phyloP scores from a whole-genome alignment of 1,139 yeast species.

The Debaryomycetaceae sp. region DNA sequence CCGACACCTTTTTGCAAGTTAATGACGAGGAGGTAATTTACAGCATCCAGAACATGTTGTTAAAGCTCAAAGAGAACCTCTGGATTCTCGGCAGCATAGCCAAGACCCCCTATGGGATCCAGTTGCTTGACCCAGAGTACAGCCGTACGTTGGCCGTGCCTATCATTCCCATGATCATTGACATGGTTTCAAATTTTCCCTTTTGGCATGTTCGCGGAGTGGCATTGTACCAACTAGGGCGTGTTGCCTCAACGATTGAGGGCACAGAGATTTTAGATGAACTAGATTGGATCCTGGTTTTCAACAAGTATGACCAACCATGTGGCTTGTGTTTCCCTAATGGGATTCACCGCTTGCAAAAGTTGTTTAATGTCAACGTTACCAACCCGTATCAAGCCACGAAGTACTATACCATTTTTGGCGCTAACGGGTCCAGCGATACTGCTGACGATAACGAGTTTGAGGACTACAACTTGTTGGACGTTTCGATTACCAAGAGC shows the following conservation, averaged over 20 bases:
- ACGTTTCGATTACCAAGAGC: slow-evolving; percentile 7
- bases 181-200: slow-evolving; percentile 37
- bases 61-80: slow-evolving; percentile 62
- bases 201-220: slow-evolving; percentile 69
- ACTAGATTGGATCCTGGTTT: slow-evolving; percentile 65
- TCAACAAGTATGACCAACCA: slow-evolving; percentile 50
- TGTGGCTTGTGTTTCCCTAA: slow-evolving; percentile 55
- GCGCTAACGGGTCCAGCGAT: slow-evolving; percentile 3
- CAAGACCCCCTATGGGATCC: slow-evolving; percentile 62
- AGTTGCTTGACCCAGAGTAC: slow-evolving; percentile 56
- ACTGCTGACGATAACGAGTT: slow-evolving; percentile 10
- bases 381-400: slow-evolving; percentile 31
- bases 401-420: slow-evolving; percentile 26
- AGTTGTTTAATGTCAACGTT: slow-evolving; percentile 21
- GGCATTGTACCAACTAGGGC: slow-evolving; percentile 74
- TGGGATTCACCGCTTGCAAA: slow-evolving; percentile 12
- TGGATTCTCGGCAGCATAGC: slow-evolving; percentile 91
- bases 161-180: slow-evolving; percentile 48
- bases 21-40: slow-evolving; percentile 1
- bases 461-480: slow-evolving; percentile 5
- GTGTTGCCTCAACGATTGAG: slow-evolving; percentile 66
- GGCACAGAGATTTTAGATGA: slow-evolving; percentile 89
- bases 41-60: slow-evolving; percentile 2
- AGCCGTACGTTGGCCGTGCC: slow-evolving; percentile 45
- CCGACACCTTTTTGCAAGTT: slow-evolving; percentile 1